Percentiles rank a stretch among this genome's conserved stretches.
phyloP scores from a whole-genome alignment of 306 rosid species.

The Abrus pulchellus region DNA sequence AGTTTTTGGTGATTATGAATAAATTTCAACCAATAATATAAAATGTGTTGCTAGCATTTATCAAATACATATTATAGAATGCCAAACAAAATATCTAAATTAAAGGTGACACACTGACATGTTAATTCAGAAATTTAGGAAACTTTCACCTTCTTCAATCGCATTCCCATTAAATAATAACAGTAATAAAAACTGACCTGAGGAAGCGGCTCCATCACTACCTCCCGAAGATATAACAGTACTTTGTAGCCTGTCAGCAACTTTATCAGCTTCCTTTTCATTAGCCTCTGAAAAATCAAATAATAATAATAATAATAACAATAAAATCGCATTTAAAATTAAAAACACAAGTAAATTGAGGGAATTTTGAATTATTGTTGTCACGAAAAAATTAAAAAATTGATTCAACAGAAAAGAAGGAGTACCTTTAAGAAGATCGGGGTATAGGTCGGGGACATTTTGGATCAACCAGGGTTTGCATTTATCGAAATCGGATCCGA shows the following conservation, averaged over 20 bases:
- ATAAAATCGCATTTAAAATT: not conserved
- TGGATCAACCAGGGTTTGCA: constrained; percentile 99
- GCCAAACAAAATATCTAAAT: constrained; percentile 37
- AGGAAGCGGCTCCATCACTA: constrained; percentile 83
- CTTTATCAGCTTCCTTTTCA: constrained; percentile 74
- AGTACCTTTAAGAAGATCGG: constrained; percentile 83
- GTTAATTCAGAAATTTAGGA: not conserved
- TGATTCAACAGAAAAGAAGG: not conserved
- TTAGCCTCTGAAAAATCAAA: constrained; percentile 62
- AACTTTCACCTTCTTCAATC: constrained; percentile 20
- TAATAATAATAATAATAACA: not conserved
- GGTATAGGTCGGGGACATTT: constrained; percentile 84
- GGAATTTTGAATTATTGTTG: not conserved
- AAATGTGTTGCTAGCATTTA: too few relatives aligned
- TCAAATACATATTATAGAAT: not conserved
- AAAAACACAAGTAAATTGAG: not conserved
- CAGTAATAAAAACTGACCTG: constrained; percentile 55
- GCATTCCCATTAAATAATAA: not conserved
- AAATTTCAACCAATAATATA: too few relatives aligned
- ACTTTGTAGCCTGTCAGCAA: constrained; percentile 73
- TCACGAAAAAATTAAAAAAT: not conserved
- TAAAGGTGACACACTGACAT: not conserved
- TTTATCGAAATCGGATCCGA: constrained; percentile 94
- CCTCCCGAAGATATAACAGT: constrained; percentile 69
- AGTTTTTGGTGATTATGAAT: too few relatives aligned